These are phyloP conservation scores for Pascua sp. DNA, from an alignment of 1,284 basidiomycete genomes.

Conservation along the genomic window DNA sequence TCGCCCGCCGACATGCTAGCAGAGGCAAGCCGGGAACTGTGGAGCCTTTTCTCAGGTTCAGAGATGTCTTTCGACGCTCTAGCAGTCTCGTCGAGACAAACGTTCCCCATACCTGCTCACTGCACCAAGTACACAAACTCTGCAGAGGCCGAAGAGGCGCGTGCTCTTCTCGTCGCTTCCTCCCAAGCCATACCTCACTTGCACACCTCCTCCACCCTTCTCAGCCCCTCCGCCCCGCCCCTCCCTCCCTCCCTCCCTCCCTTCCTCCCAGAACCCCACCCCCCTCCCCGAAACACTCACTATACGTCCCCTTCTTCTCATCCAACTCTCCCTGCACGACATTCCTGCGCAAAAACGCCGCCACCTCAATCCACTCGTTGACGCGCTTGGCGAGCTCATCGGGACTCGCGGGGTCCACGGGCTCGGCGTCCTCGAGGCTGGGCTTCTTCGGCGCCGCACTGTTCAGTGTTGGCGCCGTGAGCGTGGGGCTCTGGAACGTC, in stretches of 20 bases:
- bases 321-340: constrained; percentile 45
- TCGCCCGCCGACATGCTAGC: too few relatives aligned
- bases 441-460: constrained; percentile 5
- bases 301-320: constrained; percentile 30
- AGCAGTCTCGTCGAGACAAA: too few relatives aligned
- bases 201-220: neutral
- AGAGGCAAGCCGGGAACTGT: too few relatives aligned
- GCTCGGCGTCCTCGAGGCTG: constrained; percentile 14
- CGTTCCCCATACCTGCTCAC: too few relatives aligned
- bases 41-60: too few relatives aligned
- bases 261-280: too few relatives aligned
- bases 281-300: constrained; percentile 39
- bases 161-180: neutral
- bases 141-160: too few relatives aligned
- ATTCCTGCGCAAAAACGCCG: constrained; percentile 41
- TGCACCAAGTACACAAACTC: neutral
- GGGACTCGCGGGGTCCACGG: constrained; percentile 17
- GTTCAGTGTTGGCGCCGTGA: constrained; percentile 24
- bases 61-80: too few relatives aligned
- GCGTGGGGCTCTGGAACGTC: constrained; percentile 41
- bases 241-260: neutral
- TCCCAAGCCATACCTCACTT: neutral
- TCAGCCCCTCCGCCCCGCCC: neutral
- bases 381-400: constrained; percentile 41
- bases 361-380: constrained; percentile 47